A percentile compares a stretch with the other conserved stretches of the same genome.
These are phyloP conservation scores for Trichosanthes cucumerina DNA, from an alignment of 306 rosid genomes.

Conservation along the genomic window DNA sequence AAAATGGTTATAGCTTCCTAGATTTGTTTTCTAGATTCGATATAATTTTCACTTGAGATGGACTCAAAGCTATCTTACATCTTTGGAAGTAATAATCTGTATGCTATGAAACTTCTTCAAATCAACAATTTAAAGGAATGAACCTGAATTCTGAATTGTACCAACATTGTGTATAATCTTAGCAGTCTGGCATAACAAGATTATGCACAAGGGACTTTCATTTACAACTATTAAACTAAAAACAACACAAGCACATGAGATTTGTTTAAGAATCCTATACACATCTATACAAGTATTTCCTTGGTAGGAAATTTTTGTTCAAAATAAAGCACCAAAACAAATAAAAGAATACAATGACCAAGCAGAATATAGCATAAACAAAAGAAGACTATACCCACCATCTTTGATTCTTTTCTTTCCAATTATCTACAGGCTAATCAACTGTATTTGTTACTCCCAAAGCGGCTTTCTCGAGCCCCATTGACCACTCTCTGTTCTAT, in stretches of 20 bases:
- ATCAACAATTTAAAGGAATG: background rate
- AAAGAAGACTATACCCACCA: background rate
- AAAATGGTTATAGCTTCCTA: background rate
- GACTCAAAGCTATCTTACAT: background rate
- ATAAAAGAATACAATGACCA: background rate
- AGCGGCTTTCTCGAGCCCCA: slow-evolving; percentile 25
- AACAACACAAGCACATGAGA: background rate
- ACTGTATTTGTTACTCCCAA: slow-evolving; percentile 25
- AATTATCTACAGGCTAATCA: background rate
- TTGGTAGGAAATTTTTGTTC: background rate
- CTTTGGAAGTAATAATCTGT: background rate
- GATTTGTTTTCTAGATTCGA: background rate
- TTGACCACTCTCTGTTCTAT: slow-evolving; percentile 26
- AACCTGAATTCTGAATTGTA: background rate
- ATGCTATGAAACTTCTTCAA: background rate
- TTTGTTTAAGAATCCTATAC: slow-evolving; percentile 3
- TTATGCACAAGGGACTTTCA: background rate
- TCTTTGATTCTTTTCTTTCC: background rate
- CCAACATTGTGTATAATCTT: background rate
- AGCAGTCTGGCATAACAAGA: background rate
- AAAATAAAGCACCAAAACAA: background rate
- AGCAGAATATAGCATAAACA: background rate
- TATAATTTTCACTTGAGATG: background rate
- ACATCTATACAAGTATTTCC: background rate
- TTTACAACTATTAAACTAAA: background rate